Conservation (phyloP, 257 asterid species). For the Solanum tarapatanum region DNA sequence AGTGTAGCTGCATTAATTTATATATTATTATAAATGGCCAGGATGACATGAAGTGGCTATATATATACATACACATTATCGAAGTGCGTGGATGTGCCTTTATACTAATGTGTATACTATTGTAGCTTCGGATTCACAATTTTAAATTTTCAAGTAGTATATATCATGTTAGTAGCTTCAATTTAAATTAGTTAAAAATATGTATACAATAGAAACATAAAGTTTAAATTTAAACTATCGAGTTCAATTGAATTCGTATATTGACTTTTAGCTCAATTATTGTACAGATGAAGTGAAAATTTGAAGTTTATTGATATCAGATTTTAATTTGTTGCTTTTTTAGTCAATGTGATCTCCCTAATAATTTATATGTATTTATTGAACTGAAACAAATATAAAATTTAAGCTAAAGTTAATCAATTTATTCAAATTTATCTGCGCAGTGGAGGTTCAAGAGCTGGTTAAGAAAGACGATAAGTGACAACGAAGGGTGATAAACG, state of each 20-base stretch:
- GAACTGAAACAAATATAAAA: neutral
- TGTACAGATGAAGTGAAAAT: neutral
- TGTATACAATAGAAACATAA: neutral
- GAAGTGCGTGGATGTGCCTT: neutral
- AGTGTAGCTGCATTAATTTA: neutral
- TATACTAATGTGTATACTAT: neutral
- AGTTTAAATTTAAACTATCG: neutral
- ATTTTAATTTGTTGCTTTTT: neutral
- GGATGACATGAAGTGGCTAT: neutral
- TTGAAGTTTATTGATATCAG: neutral
- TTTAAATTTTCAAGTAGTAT: neutral
- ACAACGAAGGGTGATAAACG: neutral
- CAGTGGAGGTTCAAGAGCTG: neutral
- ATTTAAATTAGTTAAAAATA: neutral
- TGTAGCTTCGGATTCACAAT: rapidly evolving
- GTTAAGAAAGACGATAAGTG: neutral
- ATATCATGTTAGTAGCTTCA: rapidly evolving
- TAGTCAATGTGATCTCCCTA: neutral
- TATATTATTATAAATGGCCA: neutral
- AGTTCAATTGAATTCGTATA: neutral
- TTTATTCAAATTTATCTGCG: neutral
- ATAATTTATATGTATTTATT: neutral
- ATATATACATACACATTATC: neutral
- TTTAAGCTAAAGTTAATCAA: neutral
- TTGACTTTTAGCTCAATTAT: neutral